Evolutionary conservation across 1,284 basidiomycete genomes (phyloP).

Genomic region (Ustilago bromivora): DNA sequence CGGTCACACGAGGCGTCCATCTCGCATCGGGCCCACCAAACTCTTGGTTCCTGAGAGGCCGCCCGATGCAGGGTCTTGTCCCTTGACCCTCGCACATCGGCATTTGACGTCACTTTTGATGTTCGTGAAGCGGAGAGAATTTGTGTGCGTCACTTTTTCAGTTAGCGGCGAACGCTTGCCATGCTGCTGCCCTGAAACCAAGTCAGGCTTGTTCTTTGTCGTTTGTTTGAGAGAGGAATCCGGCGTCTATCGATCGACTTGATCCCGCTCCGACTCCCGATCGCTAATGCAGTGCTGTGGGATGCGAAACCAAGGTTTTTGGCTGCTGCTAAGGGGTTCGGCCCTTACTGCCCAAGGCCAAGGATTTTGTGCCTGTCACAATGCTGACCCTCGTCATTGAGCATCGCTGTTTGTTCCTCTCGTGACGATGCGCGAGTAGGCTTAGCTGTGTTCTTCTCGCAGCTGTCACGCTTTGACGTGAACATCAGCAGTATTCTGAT

Average conservation of each 20-base stretch:
- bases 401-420: background rate
- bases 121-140: background rate
- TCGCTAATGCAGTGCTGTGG: background rate
- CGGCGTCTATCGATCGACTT: background rate
- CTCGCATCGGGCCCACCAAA: background rate
- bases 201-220: background rate
- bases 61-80: background rate
- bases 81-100: background rate
- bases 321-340: too few species aligned
- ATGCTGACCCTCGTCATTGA: constrained; percentile 7
- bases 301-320: too few species aligned
- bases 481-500: background rate
- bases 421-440: background rate
- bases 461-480: background rate
- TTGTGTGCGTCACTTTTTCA: background rate
- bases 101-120: constrained; percentile 9
- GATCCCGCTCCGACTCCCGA: constrained; percentile 4
- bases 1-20: background rate
- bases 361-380: constrained; percentile 1
- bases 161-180: background rate
- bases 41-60: background rate
- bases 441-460: background rate
- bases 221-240: background rate
- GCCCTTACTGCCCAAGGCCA: background rate
- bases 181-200: background rate